Evolutionary conservation across 2,329 filamentous ascomycete species (phyloP), one percentile per base, ranked within the genome.

Genomic region (Fusarium sp.): DNA sequence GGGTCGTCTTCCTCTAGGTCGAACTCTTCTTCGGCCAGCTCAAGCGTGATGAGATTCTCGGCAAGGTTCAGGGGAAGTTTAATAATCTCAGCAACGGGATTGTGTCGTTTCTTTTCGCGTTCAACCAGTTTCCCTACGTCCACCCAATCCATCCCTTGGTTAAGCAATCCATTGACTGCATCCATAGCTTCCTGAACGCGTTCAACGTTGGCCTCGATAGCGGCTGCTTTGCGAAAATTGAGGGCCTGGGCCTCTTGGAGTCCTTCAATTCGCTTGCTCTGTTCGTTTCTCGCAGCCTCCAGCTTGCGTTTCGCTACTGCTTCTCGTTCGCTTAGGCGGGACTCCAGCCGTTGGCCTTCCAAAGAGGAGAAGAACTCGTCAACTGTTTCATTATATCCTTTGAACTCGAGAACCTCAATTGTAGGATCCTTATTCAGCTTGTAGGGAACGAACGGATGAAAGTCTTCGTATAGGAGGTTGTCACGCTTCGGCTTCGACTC

Each of bases 301-400:
- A 99, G 84, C 78, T 97, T 97, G 75, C 89, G 89, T 80, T 91
- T 92, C 5, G 96, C 96, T 6, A 87, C 85, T 21, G 91, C 89
- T 78, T 99, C 94, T 48, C 91, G 89, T 78, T 98, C 95, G 6
- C 89, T 89, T 7, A 98, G 82, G 54, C 90, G 88, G 2, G 93
- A 97, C 78, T 97, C 92, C 2, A 98, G 85, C 77, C 93, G 97
- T 77, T 98, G 95, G 0, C 94, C 93, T 80, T 99, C 96, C 26
- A 98, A 88, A 0, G 95, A 98, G 0, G 96, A 98, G 79, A 97
- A 98, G 82, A 98, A 99, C 71, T 97, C 93, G 76, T 99, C 96
- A 0, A 97, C 94, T 0, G 94, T 96, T 76, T 92, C 92, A 79
- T 98, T 98, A 83, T 97, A 98, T 12, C 90, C 92, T 9, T 93